phyloP scores from a whole-genome alignment of 768 basidiomycete species.

The Rhodosporidiobolus odoratus region DNA sequence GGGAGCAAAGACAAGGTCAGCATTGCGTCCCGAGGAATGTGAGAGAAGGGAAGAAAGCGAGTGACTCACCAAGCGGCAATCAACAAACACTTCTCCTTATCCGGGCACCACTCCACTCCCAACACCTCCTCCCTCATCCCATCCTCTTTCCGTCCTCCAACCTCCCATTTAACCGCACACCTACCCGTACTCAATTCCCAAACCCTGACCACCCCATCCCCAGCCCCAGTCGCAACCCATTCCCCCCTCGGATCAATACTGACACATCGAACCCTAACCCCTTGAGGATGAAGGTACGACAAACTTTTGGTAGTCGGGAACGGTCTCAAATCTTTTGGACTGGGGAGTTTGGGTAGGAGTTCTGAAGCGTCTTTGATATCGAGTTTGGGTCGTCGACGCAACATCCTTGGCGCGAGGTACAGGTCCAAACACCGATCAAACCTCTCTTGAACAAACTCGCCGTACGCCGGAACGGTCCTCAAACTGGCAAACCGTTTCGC shows the following conservation, averaged over 20 bases:
- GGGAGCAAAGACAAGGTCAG: not conserved
- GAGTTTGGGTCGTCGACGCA: conserved; percentile 64
- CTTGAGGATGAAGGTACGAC: conserved; percentile 60
- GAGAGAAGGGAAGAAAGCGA: not conserved
- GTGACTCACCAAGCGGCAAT: conserved; percentile 38
- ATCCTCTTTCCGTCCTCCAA: conserved; percentile 51
- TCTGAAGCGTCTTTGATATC: conserved; percentile 64
- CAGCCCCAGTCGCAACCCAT: conserved; percentile 89
- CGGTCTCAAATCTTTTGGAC: conserved; percentile 80
- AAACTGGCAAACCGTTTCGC: conserved; percentile 78
- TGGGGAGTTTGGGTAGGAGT: conserved; percentile 88
- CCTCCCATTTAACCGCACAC: conserved; percentile 79
- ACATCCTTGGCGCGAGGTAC: conserved; percentile 89
- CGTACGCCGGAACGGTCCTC: conserved; percentile 85
- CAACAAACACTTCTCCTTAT: conserved; percentile 46
- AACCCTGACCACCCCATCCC: conserved; percentile 73
- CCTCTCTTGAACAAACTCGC: conserved; percentile 84
- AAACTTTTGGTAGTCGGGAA: conserved; percentile 85
- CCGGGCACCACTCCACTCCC: conserved; percentile 87
- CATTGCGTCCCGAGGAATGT: not conserved
- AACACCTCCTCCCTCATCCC: conserved; percentile 53
- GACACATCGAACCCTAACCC: conserved; percentile 64
- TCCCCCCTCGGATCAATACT: conserved; percentile 79
- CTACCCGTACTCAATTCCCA: conserved; percentile 90
- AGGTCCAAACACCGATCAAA: conserved; percentile 91